Evolutionary conservation across 2,329 filamentous ascomycete species (phyloP).

Genomic region (Ophiostoma ips): DNA sequence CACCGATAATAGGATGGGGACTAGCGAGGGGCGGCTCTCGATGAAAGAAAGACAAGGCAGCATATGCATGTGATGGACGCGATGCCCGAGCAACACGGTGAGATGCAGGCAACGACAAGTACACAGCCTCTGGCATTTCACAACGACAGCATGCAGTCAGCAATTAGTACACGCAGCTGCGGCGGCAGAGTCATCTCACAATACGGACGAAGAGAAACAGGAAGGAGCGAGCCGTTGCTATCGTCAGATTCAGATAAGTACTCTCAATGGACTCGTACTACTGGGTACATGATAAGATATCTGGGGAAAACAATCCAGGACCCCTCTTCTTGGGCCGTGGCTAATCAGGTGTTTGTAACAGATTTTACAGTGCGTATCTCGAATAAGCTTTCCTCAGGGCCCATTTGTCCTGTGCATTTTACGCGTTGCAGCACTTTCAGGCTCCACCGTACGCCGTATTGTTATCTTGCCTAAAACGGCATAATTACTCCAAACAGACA

Average conservation of each 20-base stretch:
- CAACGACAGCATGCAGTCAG: too few relatives aligned
- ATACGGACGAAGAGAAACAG: background rate
- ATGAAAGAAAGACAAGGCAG: background rate
- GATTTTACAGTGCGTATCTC: too few relatives aligned
- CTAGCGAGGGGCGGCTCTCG: too few relatives aligned
- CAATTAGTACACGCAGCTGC: too few relatives aligned
- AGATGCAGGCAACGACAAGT: too few relatives aligned
- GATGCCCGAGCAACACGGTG: too few relatives aligned
- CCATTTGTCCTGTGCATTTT: background rate
- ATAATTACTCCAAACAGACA: constrained; percentile 7
- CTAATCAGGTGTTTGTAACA: too few relatives aligned
- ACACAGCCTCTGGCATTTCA: too few relatives aligned
- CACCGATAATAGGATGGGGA: too few relatives aligned
- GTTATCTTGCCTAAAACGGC: constrained; percentile 8
- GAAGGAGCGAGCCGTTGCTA: background rate
- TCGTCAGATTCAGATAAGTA: too few relatives aligned
- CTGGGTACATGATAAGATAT: background rate
- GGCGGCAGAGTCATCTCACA: too few relatives aligned
- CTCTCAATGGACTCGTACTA: too few relatives aligned
- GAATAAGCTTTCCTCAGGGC: background rate
- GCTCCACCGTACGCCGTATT: constrained; percentile 2
- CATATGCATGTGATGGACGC: background rate
- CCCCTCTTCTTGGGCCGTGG: background rate
- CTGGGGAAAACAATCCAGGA: background rate
- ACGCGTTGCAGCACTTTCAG: background rate